A percentile compares a stretch with the other conserved stretches of the same genome.
Conservation (phyloP, 2,329 filamentous ascomycete species). For the Chaetomiaceae sp. region DNA sequence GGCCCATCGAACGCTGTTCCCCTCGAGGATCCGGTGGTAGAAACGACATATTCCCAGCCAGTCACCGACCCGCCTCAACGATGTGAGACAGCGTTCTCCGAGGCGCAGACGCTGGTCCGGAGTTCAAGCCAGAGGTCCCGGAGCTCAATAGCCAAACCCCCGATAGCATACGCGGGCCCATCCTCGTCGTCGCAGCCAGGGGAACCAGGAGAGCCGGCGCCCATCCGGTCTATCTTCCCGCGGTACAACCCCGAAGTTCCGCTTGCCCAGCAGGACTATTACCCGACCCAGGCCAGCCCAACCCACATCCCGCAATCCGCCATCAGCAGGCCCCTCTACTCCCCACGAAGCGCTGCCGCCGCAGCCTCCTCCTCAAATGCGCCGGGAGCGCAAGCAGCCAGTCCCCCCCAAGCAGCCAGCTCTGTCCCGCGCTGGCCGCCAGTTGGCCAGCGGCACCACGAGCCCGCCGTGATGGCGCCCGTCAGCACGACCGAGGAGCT, state of each 20-base stretch:
- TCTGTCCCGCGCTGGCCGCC: slow-evolving; percentile 23
- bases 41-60: slow-evolving; percentile 31
- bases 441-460: slow-evolving; percentile 29
- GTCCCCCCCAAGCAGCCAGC: slow-evolving; percentile 32
- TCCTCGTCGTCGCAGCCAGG: slow-evolving; percentile 14
- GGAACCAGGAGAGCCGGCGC: slow-evolving; percentile 30
- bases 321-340: slow-evolving; percentile 63
- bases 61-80: slow-evolving; percentile 43
- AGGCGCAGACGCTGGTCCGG: slow-evolving; percentile 46
- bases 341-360: slow-evolving; percentile 30
- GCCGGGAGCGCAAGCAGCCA: slow-evolving; percentile 26
- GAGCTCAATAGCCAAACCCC: slow-evolving; percentile 55
- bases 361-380: not conserved
- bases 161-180: slow-evolving; percentile 31
- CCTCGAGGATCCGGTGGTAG: slow-evolving; percentile 20
- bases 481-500: slow-evolving; percentile 58
- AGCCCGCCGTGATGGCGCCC: slow-evolving; percentile 44
- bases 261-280: slow-evolving; percentile 65
- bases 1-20: slow-evolving; percentile 2
- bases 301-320: slow-evolving; percentile 59
- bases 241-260: slow-evolving; percentile 65
- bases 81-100: slow-evolving; percentile 49
- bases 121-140: slow-evolving; percentile 47
- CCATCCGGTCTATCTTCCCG: slow-evolving; percentile 70
- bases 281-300: slow-evolving; percentile 61